Evolutionary conservation across 371 early-diverging fungal genomes (phyloP), one percentile per base, ranked within the genome.

Genomic region (Funneliformis caledonium): DNA sequence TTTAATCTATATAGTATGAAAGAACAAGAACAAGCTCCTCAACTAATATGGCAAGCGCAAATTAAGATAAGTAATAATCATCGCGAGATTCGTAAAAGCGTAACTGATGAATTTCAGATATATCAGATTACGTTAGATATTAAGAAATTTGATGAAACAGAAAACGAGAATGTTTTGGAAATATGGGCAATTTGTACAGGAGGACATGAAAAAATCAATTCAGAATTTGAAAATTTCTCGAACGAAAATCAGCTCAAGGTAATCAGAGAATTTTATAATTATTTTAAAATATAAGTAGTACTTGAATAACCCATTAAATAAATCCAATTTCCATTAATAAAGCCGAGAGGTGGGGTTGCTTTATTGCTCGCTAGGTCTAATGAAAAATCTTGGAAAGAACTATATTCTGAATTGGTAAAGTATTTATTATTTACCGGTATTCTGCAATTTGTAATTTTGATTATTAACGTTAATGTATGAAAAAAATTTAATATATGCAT

Each of bases 341-440:
- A 65, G 65, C 65, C 65, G 9, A 65, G 42, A 31, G 67, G 67
- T 67, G 42, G 67, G 2, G 67, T 67, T 14, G 67, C 67, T 67
- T 26, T 37, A 31, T 31, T 67, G 11, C 9, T 67, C 37, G 67
- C 67, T 31, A 16, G 14, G 14, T 26, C 60, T 60, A 19, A 60
- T 60, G 8, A 67, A 11, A 60, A 60, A 5, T 9, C 12, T 33
- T 33, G 14, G 33, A 67, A 67, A 11, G 5, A 6, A 14, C 37
- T 14, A 12, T 31, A 0, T 31, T 11, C 65, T 4, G 22, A 60
- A 60, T 33, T 12, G 65, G n/a, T 65, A 67, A 67, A 37, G 37
- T 10, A 14, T 67, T 67, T 33, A 37, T 33, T 67, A 14, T 67
- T 37, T 37, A 37, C 3, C 37, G 37, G 37, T 3, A 65, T 10